Evolutionary conservation across 208 protist genomes (phyloP).

Genomic region (Dictyostelium gargantuum): DNA sequence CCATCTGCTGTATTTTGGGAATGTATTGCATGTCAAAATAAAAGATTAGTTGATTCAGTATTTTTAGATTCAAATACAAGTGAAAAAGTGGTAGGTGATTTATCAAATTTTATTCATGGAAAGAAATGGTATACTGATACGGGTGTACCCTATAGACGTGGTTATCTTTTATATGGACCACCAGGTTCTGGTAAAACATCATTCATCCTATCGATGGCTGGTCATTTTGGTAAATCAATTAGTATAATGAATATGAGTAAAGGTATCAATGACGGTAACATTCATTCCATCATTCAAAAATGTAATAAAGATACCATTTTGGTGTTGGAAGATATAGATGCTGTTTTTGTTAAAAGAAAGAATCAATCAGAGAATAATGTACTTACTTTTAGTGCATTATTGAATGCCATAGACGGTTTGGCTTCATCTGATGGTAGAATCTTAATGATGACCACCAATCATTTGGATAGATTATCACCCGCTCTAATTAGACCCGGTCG

Average conservation of each 20-base stretch:
- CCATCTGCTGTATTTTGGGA: neutral
- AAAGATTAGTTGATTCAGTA: constrained; percentile 91
- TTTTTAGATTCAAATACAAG: constrained; percentile 87
- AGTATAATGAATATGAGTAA: constrained; percentile 92
- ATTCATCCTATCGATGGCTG: constrained; percentile 93
- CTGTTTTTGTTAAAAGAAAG: constrained; percentile 88
- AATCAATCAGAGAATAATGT: neutral
- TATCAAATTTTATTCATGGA: constrained; percentile 88
- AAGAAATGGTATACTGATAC: constrained; percentile 91
- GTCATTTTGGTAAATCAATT: constrained; percentile 91
- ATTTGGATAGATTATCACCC: constrained; percentile 91
- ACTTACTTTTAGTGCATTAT: constrained; percentile 93
- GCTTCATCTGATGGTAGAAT: constrained; percentile 93
- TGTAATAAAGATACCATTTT: constrained; percentile 90
- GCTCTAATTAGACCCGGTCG: constrained; percentile 95
- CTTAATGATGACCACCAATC: constrained; percentile 98
- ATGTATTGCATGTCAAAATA: constrained; percentile 80
- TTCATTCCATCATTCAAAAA: constrained; percentile 90
- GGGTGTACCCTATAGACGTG: constrained; percentile 94
- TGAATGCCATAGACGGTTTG: constrained; percentile 97
- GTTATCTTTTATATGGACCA: constrained; percentile 94
- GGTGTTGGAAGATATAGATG: constrained; percentile 95
- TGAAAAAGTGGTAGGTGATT: constrained; percentile 82
- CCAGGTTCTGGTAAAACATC: constrained; percentile 95
- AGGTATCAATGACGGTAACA: constrained; percentile 89